Conservation (phyloP, 2,329 filamentous ascomycete genomes). For the Neonectria faginata region DNA sequence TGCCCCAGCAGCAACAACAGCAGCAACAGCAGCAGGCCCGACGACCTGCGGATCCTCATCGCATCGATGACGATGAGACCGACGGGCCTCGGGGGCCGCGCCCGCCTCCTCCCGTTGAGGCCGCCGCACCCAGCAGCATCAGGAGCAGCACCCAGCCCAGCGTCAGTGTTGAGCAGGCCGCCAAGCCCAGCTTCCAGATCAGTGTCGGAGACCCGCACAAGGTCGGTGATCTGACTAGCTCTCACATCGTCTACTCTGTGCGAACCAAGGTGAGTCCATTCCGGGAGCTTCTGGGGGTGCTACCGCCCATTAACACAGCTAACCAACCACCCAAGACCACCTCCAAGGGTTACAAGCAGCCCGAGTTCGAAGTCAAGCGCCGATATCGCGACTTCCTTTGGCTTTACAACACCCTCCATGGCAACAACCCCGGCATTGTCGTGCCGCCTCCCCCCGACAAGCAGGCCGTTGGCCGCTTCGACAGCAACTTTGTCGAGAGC, state of each 20-base stretch:
- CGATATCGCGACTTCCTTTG: slow-evolving; percentile 97
- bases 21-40: slow-evolving; percentile 58
- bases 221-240: slow-evolving; percentile 95
- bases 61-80: slow-evolving; percentile 78
- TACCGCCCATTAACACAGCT: neutral
- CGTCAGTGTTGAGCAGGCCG: slow-evolving; percentile 90
- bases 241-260: slow-evolving; percentile 97
- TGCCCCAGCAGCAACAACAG: slow-evolving; percentile 58
- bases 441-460: slow-evolving; percentile 97
- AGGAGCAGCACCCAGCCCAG: slow-evolving; percentile 75
- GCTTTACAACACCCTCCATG: slow-evolving; percentile 95
- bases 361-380: slow-evolving; percentile 92
- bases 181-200: slow-evolving; percentile 92
- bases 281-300: neutral
- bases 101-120: slow-evolving; percentile 73
- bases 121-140: slow-evolving; percentile 64
- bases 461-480: slow-evolving; percentile 95
- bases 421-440: slow-evolving; percentile 93
- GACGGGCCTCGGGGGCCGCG: slow-evolving; percentile 65
- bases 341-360: slow-evolving; percentile 93
- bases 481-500: slow-evolving; percentile 96
- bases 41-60: slow-evolving; percentile 68
- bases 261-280: slow-evolving; percentile 78
- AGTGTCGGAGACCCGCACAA: slow-evolving; percentile 96
- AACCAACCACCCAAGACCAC: slow-evolving; percentile 72